Base-by-base conservation (phyloP, 495 filamentous ascomycete species). In the Podospora sp. region DNA sequence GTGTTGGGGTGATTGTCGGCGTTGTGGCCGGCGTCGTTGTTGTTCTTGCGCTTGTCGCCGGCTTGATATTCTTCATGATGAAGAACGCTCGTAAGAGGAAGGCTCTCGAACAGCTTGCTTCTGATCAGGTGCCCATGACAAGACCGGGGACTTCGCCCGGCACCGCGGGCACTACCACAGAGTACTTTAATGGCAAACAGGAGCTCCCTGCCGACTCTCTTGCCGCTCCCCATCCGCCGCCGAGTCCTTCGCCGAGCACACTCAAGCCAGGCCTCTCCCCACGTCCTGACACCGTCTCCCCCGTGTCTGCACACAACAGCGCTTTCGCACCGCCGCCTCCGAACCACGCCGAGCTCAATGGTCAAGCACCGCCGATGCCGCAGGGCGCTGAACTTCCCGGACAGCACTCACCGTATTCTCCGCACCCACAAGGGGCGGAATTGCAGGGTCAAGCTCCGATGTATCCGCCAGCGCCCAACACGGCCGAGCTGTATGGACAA, bases 21-120 rank as follows among this genome's bases (percentile, higher is more conserved):
- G 73, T 75, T 6, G 77, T 79, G 0, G 78, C 75, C 0, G 82
- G 78, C 6, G 75, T 66, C 25, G 70, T 81, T 29, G 70, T 75
- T 12, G 75, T 75, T 2, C 69, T 77, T 1, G 74, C 71, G 12
- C 25, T 80, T 27, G 66, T 80, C 18, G 78, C 70, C 0, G 69
- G 69, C n/a, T 40, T 69, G 26, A 60, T 77, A 51, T 81, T 78
- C 71, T 78, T 81, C 61, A 16, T 83, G 20, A 49, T 71, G 61
- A 66, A 64, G 35, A 51, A 56, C 12, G 33, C 62, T 2, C 58
- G 62, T 22, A 69, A 71, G 21, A 60, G 62, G 49, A 60, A 61
- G n/a, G 35, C 57, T 0, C 36, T 21, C 11, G 49, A 65, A 25
- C 57, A 69, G 53, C 35, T 63, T 18, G 24, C 29, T 3, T 49